Percentiles rank a stretch among this genome's conserved stretches.
phyloP scores from a whole-genome alignment of 2,329 filamentous ascomycete genomes.

The Ilyonectria sp. region DNA sequence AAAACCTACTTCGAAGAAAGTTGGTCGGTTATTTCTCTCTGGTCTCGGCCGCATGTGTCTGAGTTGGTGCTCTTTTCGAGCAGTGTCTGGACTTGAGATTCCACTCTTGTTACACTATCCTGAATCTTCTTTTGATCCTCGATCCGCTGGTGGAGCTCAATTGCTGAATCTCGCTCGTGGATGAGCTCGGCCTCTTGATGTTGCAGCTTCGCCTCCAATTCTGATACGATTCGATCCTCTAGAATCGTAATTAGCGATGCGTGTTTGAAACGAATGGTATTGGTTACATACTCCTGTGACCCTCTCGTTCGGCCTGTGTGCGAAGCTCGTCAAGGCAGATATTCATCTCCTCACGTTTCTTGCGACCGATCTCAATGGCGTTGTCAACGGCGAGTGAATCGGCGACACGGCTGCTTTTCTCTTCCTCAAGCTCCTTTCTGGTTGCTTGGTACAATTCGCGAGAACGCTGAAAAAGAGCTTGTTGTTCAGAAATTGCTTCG shows the following conservation, averaged over 20 bases:
- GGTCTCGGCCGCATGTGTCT: slow-evolving; percentile 13
- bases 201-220: slow-evolving; percentile 40
- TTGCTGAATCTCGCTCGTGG: slow-evolving; percentile 17
- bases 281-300: slow-evolving; percentile 42
- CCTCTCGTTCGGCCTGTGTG: slow-evolving; percentile 39
- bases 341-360: slow-evolving; percentile 53
- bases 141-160: slow-evolving; percentile 31
- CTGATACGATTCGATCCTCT: slow-evolving; percentile 47
- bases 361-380: slow-evolving; percentile 48
- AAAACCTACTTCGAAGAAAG: slow-evolving; percentile 41
- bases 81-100: slow-evolving; percentile 41
- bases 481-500: slow-evolving; percentile 62
- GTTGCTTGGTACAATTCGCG: slow-evolving; percentile 53
- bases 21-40: slow-evolving; percentile 10
- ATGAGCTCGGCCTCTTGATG: slow-evolving; percentile 39
- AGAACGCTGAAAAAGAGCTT: slow-evolving; percentile 57
- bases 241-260: slow-evolving; percentile 8
- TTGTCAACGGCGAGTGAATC: slow-evolving; percentile 45
- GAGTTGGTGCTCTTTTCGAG: slow-evolving; percentile 24
- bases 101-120: slow-evolving; percentile 29
- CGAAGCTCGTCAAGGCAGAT: slow-evolving; percentile 50
- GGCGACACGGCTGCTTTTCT: slow-evolving; percentile 46
- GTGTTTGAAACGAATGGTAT: not conserved
- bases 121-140: slow-evolving; percentile 32
- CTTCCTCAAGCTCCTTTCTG: slow-evolving; percentile 53